phyloP scores from a whole-genome alignment of 441 rosid genomes.

The Populus hybrid region DNA sequence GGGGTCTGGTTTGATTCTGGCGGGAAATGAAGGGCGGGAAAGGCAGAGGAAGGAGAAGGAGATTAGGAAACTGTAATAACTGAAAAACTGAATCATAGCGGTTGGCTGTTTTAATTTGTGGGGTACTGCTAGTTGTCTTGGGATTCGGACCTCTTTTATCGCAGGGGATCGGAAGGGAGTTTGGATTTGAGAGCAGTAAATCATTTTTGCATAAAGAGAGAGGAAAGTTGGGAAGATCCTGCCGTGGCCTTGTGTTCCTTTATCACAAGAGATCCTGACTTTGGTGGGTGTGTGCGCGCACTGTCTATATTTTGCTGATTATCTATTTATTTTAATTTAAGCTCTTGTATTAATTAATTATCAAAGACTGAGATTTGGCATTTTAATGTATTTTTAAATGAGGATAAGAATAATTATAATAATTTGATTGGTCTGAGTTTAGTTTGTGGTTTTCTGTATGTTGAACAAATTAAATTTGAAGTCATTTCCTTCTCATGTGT shows the following conservation, averaged over 20 bases:
- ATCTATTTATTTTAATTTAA: not conserved
- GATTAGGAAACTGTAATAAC: slow-evolving; percentile 28
- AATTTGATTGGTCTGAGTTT: slow-evolving; percentile 25
- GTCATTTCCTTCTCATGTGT: not conserved
- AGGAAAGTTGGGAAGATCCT: slow-evolving; percentile 43
- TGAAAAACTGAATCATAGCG: slow-evolving; percentile 32
- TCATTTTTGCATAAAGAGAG: not conserved
- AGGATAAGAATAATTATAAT: not conserved
- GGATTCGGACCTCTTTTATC: not conserved
- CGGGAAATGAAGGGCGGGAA: slow-evolving; percentile 33
- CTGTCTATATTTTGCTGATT: slow-evolving; percentile 12
- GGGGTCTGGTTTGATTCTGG: slow-evolving; percentile 43
- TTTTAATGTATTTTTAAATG: not conserved
- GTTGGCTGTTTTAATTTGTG: not conserved
- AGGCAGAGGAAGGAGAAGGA: slow-evolving; percentile 30
- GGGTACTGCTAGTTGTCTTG: not conserved
- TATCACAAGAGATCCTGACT: slow-evolving; percentile 43
- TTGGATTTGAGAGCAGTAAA: not conserved
- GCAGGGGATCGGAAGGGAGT: not conserved
- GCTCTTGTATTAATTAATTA: not conserved
- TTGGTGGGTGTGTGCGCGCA: slow-evolving; percentile 31
- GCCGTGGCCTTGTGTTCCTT: slow-evolving; percentile 27
- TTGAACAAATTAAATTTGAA: slow-evolving; percentile 42
- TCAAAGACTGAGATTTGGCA: not conserved
- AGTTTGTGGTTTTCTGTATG: slow-evolving; percentile 33